These are phyloP conservation scores for Suaeda aralocaspica DNA, from an alignment of 148 eudicot genomes.

Conservation along the genomic window DNA sequence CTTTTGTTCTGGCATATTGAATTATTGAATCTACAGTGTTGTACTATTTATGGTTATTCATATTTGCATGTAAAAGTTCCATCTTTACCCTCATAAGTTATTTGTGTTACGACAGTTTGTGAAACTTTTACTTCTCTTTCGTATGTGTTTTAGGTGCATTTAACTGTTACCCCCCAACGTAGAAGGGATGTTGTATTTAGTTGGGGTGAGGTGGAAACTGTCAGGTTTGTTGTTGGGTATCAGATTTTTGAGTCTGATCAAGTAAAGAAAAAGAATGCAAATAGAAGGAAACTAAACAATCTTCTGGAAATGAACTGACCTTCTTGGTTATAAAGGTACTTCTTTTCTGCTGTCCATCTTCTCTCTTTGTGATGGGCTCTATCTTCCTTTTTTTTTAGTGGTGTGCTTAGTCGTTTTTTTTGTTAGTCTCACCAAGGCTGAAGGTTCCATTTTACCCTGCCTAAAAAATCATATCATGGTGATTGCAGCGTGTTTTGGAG, in stretches of 20 bases:
- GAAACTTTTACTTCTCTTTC: conserved; percentile 2
- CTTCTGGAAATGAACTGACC: conserved; percentile 43
- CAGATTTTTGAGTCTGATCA: conserved; percentile 51
- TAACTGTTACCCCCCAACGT: conserved; percentile 63
- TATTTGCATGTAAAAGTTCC: neutral
- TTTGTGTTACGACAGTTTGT: neutral
- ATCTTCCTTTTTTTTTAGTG: neutral
- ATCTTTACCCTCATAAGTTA: neutral
- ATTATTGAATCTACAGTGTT: conserved; percentile 3
- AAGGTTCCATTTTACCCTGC: conserved; percentile 65
- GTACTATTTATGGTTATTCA: neutral
- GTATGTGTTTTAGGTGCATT: conserved; percentile 53
- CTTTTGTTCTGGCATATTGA: neutral
- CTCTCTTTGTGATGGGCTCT: neutral
- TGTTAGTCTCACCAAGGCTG: conserved; percentile 73
- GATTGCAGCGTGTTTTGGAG: conserved; percentile 65
- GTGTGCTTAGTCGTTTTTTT: conserved; percentile 4
- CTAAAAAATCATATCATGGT: conserved; percentile 70
- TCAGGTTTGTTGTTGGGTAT: conserved; percentile 79
- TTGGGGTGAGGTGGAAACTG: conserved; percentile 92
- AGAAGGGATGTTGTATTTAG: conserved; percentile 75
- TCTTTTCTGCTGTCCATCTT: neutral
- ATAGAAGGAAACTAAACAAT: conserved; percentile 51
- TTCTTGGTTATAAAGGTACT: conserved; percentile 83
- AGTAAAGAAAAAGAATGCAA: conserved; percentile 47